Conservation (phyloP, 192 early-diverging fungal species). For the Chytriomyces confervae region DNA sequence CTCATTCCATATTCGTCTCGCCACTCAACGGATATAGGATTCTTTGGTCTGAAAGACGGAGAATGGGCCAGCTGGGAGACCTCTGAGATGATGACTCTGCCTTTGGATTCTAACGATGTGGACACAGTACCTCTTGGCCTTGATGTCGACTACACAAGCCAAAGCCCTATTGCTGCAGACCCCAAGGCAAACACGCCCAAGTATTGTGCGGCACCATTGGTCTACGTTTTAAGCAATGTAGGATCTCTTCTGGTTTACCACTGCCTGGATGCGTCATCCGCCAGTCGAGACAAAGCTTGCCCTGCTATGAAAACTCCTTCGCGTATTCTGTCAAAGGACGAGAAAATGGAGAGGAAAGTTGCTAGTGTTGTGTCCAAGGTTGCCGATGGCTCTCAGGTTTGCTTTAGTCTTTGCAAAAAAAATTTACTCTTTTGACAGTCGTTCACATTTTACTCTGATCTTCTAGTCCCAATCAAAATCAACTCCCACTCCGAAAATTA, state of each 20-base stretch:
- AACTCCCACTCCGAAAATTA: not conserved
- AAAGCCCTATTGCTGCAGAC: constrained; percentile 54
- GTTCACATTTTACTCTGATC: no score
- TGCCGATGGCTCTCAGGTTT: no score
- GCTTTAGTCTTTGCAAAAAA: no score
- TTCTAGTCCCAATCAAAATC: no score
- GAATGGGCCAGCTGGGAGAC: constrained; percentile 75
- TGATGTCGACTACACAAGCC: constrained; percentile 75
- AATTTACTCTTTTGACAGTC: no score
- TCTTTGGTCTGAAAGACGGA: constrained; percentile 53
- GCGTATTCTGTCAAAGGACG: no score
- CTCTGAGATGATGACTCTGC: constrained; percentile 63
- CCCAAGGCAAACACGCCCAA: constrained; percentile 57
- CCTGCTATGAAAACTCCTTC: not conserved
- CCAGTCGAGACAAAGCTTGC: not conserved
- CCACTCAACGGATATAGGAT: constrained; percentile 33
- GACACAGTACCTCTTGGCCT: constrained; percentile 75
- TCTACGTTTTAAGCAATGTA: constrained; percentile 73
- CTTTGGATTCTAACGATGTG: constrained; percentile 51
- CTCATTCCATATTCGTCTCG: constrained; percentile 18
- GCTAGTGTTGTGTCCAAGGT: no score
- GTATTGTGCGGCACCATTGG: constrained; percentile 68
- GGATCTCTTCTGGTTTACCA: constrained; percentile 71
- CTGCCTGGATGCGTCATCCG: constrained; percentile 53
- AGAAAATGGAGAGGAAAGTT: no score